Conservation (phyloP, 2,329 filamentous ascomycete genomes). For the Talaromyces rugulosus region DNA sequence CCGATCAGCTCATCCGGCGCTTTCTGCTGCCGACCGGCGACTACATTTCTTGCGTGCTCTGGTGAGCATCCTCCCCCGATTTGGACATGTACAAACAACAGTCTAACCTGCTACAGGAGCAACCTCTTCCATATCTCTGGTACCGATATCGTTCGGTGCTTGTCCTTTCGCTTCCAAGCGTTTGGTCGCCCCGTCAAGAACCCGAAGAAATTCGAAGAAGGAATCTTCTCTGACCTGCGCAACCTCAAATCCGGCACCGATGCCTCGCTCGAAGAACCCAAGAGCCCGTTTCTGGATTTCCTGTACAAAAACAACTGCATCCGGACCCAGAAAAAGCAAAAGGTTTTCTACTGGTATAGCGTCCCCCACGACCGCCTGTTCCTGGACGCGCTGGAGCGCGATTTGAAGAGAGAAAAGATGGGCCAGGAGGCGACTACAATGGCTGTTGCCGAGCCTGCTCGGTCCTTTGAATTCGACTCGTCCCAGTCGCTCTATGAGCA, state of each 20-base stretch:
- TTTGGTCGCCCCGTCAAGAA: conserved; percentile 98
- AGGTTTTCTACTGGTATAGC: conserved; percentile 99
- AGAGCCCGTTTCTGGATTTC: conserved; percentile 97
- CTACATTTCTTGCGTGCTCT: conserved; percentile 97
- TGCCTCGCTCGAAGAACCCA: conserved; percentile 95
- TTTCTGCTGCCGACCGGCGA: conserved; percentile 96
- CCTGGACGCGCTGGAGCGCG: conserved; percentile 92
- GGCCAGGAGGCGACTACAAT: conserved; percentile 95
- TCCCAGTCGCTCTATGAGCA: conserved; percentile 99
- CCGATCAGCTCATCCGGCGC: conserved; percentile 91
- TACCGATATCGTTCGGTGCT: conserved; percentile 95
- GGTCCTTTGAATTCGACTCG: conserved; percentile 98
- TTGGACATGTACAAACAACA: neutral
- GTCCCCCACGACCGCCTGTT: conserved; percentile 97
- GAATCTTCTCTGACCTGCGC: conserved; percentile 96
- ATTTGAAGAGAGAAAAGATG: conserved; percentile 99
- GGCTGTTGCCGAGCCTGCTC: conserved; percentile 90
- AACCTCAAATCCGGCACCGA: conserved; percentile 98
- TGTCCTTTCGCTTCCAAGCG: conserved; percentile 97
- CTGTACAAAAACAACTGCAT: conserved; percentile 99
- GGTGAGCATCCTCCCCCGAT: conserved; percentile 46
- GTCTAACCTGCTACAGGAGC: conserved; percentile 57
- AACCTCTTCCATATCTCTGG: conserved; percentile 99
- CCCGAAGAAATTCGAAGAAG: conserved; percentile 99
- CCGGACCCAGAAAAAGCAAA: conserved; percentile 99